These are phyloP conservation scores for Sclerotiophoma versabilis DNA, from an alignment of 2,329 filamentous ascomycete species.

Conservation along the genomic window DNA sequence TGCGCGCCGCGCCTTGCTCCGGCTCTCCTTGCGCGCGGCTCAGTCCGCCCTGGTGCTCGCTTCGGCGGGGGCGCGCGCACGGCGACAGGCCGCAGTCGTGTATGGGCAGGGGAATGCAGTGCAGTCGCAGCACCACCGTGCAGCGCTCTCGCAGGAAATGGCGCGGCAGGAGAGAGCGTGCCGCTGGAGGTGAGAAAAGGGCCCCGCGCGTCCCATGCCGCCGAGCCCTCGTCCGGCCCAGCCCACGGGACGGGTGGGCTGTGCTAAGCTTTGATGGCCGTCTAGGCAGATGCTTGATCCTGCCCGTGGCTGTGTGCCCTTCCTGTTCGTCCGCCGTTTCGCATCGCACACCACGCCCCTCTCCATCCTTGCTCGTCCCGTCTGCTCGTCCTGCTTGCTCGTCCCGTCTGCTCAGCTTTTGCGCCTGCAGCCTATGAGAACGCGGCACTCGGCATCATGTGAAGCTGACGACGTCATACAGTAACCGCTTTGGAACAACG, in stretches of 20 bases:
- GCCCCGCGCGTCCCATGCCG: constrained; percentile 10
- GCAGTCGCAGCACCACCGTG: background rate
- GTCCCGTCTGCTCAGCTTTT: background rate
- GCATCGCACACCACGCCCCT: too few species aligned
- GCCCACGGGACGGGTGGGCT: constrained; percentile 1
- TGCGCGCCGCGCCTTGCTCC: background rate
- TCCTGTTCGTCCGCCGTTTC: background rate
- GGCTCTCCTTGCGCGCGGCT: constrained; percentile 3
- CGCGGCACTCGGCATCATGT: constrained; percentile 5
- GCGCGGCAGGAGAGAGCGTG: background rate
- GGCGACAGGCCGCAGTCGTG: background rate
- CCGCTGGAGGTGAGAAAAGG: background rate
- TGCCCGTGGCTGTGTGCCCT: background rate
- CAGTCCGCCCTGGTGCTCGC: background rate
- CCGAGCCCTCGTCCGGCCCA: background rate
- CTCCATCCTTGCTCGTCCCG: background rate
- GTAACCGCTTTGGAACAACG: background rate
- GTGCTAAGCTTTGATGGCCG: constrained; percentile 9
- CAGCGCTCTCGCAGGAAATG: background rate
- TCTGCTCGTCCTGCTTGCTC: background rate
- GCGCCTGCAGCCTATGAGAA: background rate
- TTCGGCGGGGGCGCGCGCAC: background rate
- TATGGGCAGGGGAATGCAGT: background rate
- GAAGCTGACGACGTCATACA: background rate
- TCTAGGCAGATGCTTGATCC: constrained; percentile 16